These are phyloP conservation scores for Cutaneotrichosporon curvatum DNA, from an alignment of 1,284 basidiomycete species.

Conservation along the genomic window DNA sequence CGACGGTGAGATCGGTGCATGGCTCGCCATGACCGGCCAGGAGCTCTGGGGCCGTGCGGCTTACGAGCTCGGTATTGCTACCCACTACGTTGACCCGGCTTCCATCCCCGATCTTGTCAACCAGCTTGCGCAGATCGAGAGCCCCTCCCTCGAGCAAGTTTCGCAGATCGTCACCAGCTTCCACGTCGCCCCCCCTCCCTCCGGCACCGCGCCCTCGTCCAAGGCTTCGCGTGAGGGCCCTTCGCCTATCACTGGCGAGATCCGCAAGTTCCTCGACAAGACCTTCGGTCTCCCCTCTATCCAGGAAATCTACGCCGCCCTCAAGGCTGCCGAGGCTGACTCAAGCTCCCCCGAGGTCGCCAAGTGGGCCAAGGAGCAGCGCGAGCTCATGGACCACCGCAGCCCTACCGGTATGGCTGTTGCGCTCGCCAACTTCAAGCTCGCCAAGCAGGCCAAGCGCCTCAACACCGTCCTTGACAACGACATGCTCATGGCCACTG, in stretches of 20 bases:
- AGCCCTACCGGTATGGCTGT: constrained; percentile 89
- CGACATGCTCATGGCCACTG: constrained; percentile 43
- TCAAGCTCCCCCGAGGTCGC: constrained; percentile 51
- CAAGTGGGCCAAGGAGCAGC: constrained; percentile 67
- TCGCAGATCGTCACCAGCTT: constrained; percentile 24
- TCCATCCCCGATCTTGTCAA: constrained; percentile 59
- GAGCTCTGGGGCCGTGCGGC: constrained; percentile 66
- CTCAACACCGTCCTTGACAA: constrained; percentile 66
- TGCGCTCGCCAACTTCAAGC: constrained; percentile 66
- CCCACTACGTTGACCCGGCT: constrained; percentile 75
- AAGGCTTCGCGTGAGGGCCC: constrained; percentile 54
- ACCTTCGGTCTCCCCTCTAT: constrained; percentile 66
- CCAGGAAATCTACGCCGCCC: constrained; percentile 60
- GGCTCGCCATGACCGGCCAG: constrained; percentile 82
- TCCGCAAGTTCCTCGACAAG: constrained; percentile 66
- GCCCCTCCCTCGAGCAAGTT: constrained; percentile 21
- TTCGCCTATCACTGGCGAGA: constrained; percentile 56
- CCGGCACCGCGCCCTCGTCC: constrained; percentile 57
- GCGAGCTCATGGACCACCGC: constrained; percentile 58
- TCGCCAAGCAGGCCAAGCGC: constrained; percentile 55
- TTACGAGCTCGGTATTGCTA: constrained; percentile 82
- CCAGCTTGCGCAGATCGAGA: constrained; percentile 42
- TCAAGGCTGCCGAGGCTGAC: constrained; percentile 47
- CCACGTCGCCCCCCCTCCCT: constrained; percentile 18
- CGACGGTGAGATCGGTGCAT: constrained; percentile 87